Evolutionary conservation across 208 protist genomes (phyloP), one percentile per base, ranked within the genome.

Genomic region (Acanthamoeba healyi): DNA sequence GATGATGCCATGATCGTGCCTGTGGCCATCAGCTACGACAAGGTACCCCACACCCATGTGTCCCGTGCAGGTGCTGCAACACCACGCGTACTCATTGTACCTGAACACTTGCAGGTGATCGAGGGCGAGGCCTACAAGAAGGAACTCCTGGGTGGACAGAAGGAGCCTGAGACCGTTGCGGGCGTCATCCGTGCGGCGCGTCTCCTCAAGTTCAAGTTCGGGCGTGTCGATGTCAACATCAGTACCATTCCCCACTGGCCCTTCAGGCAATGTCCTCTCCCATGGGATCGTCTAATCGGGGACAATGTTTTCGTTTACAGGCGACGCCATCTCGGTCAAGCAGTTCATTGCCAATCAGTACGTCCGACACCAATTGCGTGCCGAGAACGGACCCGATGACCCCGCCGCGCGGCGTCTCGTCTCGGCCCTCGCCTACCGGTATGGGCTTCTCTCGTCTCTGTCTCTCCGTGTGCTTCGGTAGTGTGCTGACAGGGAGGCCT

Each of bases 21-120:
- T 10, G 91, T 97, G 34, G 46, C 88, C 12, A 82, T 97, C 38
- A 86, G 87, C 56, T 96, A 96, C 54, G 95, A 97, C 89, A 42
- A 94, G 19, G 79, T 96, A 32, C 2, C 6, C 24, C 19, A 1
- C 67, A 40, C 36, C n/a, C n/a, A n/a, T n/a, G n/a, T n/a, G n/a
- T n/a, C n/a, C n/a, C n/a, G n/a, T n/a, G n/a, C n/a, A n/a, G n/a
- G n/a, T n/a, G n/a, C n/a, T n/a, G n/a, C n/a, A n/a, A n/a, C n/a
- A n/a, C n/a, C n/a, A 24, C 67, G 38, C 63, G 38, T n/a, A n/a
- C n/a, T n/a, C n/a, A n/a, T n/a, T n/a, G n/a, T n/a, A n/a, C n/a
- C 67, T 46, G 29, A 77, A 14, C 26, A 2, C 26, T 10, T 22
- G 22, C 17, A 77, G 67, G 67, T 77, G n/a, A 61, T 96, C 6